Evolutionary conservation across 371 early-diverging fungal genomes (phyloP), one percentile per base, ranked within the genome.

Genomic region (Mucor piriformis): DNA sequence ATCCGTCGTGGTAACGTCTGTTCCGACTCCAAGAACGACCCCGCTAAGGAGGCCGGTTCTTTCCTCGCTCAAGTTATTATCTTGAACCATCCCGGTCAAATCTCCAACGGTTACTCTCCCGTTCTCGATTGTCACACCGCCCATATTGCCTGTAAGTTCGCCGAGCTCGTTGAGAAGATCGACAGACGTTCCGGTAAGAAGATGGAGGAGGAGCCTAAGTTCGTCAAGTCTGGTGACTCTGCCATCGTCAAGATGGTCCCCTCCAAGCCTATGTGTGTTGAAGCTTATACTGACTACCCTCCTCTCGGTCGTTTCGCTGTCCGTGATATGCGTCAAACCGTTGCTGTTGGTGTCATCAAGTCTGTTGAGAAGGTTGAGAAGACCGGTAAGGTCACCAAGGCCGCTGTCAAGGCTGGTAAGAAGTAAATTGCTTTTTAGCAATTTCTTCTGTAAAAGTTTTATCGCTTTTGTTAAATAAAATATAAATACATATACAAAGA

Each of bases 291-390:
- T 64, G 92, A 94, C 70, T 95, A 92, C 83, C 93, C 95, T 58
- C 93, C 94, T 67, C 90, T 96, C 52, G 96, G 96, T 73, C 93
- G 96, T 83, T 96, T 96, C 85, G 95, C 95, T 73, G 92, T 96
- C 83, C 93, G 96, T 89, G 95, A 95, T 74, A 92, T 94, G 94
- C 85, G 96, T 83, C 91, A 92, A 77, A 92, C 93, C 70, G 90
- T 92, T 58, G 92, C 92, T 65, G 90, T 92, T 79, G 96, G 96
- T 85, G 94, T 95, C 83, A 92, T 95, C 87, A 95, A 95, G 91
- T 49, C 86, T 62, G 94, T 94, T 55, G 90, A 89, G 77, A 94
- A 94, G 91, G 73, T 76, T 50, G 81, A 80, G 54, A 82, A 81
- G 77, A 59, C 74, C 35, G 69, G 69, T 64, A 84, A 84, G 78